Evolutionary conservation across 1,284 basidiomycete species (phyloP), one percentile per base, ranked within the genome.

Genomic region (Fistulina hepatica): DNA sequence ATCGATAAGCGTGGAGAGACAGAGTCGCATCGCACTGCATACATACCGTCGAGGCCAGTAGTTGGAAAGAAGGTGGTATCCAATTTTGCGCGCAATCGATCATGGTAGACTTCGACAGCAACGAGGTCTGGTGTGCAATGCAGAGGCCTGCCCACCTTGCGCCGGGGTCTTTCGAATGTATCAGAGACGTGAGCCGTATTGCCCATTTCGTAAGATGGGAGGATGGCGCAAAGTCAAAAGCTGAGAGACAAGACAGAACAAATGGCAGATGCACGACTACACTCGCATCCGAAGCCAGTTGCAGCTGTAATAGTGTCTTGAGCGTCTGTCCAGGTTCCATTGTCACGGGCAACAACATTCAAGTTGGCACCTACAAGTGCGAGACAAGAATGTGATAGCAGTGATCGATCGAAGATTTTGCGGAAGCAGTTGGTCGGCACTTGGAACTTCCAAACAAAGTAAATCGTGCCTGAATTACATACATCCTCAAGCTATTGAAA

Each of bases 91-190:
- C 78, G 47, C 60, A 71, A 41, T 84, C 81, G 37, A 82, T 55
- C 65, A 88, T 72, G 4, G 76, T 46, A 13, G 54, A 51, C 49
- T 62, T 71, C 4, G 78, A 81, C 20, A 72, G 54, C 21, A 62
- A 47, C 2, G 77, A 68, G 6, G 77, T 78, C 47, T 71, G 71
- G 46, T 76, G 60, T 2, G 84, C 83, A 27, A 88, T 57, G 48
- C 71, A 80, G 21, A 86, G 61, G 11, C 81, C 84, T 16, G 77
- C 73, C 83, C 83, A 88, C 43, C 79, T 71, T 41, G 70, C 73
- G 32, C 71, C 74, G 9, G 75, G 53, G 44, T 82, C 73, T 55
- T 79, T 84, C 10, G 84, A 76, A 47, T 80, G 76, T 32, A 88
- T 61, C 30, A 88, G 60, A 3, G 81, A 75, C 47, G 71, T 75